Evolutionary conservation across 2,329 filamentous ascomycete genomes (phyloP).

Genomic region (Diaporthe destruens): DNA sequence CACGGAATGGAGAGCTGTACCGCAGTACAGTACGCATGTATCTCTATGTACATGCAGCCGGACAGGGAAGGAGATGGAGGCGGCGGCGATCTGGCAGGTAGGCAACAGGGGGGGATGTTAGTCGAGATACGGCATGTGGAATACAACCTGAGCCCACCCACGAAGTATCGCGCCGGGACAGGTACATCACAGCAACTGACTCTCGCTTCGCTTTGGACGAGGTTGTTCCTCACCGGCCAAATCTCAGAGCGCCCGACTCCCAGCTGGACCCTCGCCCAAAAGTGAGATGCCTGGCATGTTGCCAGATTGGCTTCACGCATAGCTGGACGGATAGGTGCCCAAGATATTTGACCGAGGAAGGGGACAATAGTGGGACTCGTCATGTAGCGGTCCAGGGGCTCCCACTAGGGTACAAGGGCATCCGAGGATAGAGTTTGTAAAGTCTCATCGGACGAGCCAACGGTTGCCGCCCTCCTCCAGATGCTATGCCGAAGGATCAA

Average conservation of each 20-base stretch:
- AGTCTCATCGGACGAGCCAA: constrained; percentile 41
- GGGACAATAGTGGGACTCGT: constrained; percentile 35
- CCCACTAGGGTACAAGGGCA: constrained; percentile 37
- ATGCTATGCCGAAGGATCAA: constrained; percentile 42
- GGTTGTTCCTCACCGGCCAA: constrained; percentile 21
- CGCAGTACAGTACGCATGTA: constrained; percentile 42
- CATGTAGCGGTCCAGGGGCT: constrained; percentile 31
- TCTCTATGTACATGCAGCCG: constrained; percentile 56
- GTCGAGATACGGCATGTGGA: constrained; percentile 42
- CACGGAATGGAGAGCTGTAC: constrained; percentile 51
- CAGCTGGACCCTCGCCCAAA: constrained; percentile 10
- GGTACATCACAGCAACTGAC: constrained; percentile 37
- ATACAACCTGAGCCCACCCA: constrained; percentile 40
- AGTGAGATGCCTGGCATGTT: constrained; percentile 30
- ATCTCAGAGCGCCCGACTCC: constrained; percentile 12
- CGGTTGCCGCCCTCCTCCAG: constrained; percentile 38
- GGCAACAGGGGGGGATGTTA: constrained; percentile 43
- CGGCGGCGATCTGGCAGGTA: constrained; percentile 53
- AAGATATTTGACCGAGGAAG: constrained; percentile 41
- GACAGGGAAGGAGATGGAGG: constrained; percentile 63
- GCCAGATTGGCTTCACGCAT: constrained; percentile 12
- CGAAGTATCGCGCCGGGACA: constrained; percentile 35
- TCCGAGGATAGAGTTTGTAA: constrained; percentile 43
- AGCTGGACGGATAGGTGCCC: constrained; percentile 26
- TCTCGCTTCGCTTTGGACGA: constrained; percentile 28